A percentile compares a stretch with the other conserved stretches of the same genome.
phyloP scores from a whole-genome alignment of 2,329 filamentous ascomycete species.

The Microascus cirrosus region DNA sequence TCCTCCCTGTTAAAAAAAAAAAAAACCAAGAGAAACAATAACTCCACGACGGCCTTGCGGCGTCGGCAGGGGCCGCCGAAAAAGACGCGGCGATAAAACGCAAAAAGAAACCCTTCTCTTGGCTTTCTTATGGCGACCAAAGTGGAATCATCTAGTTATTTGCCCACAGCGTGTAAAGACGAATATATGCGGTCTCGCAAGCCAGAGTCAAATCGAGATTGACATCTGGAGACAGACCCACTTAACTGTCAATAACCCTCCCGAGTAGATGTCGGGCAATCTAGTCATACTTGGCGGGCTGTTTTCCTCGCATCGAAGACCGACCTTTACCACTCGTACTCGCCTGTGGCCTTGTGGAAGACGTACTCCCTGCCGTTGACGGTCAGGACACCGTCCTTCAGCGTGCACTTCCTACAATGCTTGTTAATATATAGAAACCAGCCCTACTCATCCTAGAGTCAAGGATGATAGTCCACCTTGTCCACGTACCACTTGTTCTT shows the following conservation, averaged over 20 bases:
- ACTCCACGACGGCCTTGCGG: not conserved
- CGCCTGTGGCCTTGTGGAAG: constrained; percentile 93
- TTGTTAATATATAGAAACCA: not conserved
- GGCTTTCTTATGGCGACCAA: no score
- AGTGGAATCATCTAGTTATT: no score
- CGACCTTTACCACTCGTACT: constrained; percentile 82
- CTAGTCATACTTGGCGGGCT: not conserved
- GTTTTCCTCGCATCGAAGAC: not conserved
- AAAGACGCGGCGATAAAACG: no score
- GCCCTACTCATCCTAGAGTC: not conserved
- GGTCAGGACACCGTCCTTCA: constrained; percentile 92
- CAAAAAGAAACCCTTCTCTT: no score
- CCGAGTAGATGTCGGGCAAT: not conserved
- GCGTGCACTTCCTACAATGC: constrained; percentile 73
- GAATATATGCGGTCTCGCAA: not conserved
- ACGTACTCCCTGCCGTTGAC: constrained; percentile 93
- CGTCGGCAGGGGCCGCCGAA: no score
- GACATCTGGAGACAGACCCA: no score
- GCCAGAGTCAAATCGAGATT: no score
- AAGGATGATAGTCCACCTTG: not conserved
- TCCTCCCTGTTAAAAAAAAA: not conserved
- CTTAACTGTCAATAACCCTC: no score
- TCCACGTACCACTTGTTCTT: constrained; percentile 86
- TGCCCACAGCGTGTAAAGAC: no score
- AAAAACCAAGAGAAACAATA: not conserved